Base-by-base conservation (phyloP, 2,329 filamentous ascomycete genomes). In the Zasmidium citrigriseum region DNA sequence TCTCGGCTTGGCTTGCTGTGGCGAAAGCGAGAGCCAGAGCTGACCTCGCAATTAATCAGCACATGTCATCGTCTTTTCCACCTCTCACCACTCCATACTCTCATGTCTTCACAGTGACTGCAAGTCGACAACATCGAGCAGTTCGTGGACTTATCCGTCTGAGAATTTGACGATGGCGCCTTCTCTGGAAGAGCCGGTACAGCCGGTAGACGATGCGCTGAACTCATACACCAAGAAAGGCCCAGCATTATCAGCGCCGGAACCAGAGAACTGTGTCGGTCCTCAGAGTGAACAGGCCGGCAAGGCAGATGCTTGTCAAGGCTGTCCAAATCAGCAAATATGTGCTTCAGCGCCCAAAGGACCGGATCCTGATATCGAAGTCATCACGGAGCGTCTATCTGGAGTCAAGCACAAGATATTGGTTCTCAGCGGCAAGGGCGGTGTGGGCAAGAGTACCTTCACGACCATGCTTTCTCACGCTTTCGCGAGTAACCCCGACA, bases 361-460 rank as follows among this genome's bases (percentile, higher is more conserved):
- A 0, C 93, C 95, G 1, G 95, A 99, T 73, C 93, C 93, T 0
- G 95, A 99, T 74, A 90, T 98, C 47, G 88, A 92, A 2, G 75
- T 95, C 65, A 97, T 99, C 68, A 89, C 92, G 16, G 85, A 88
- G 56, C 90, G 93, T 3, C 86, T 99, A 2, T 82, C 87, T 11
- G 85, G 86, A 52, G 89, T 99, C 62, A 86, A 86, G 68, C 93
- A 98, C 79, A 98, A 98, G 77, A 89, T 99, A 57, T 83, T 99
- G 52, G 88, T 99, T 4, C 82, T 99, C 3, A 93, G 89, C 52
- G 95, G 95, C 62, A 99, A 98, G 81, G 95, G 95, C 61, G 95
- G 95, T 48, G 95, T 99, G 0, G 95, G 95, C 7, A 99, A 99
- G 78, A 95, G 89, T 66, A 98, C 95, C 0, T 96, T 98, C 72